phyloP scores from a whole-genome alignment of 2,329 filamentous ascomycete species.

The Penicillium sp. region DNA sequence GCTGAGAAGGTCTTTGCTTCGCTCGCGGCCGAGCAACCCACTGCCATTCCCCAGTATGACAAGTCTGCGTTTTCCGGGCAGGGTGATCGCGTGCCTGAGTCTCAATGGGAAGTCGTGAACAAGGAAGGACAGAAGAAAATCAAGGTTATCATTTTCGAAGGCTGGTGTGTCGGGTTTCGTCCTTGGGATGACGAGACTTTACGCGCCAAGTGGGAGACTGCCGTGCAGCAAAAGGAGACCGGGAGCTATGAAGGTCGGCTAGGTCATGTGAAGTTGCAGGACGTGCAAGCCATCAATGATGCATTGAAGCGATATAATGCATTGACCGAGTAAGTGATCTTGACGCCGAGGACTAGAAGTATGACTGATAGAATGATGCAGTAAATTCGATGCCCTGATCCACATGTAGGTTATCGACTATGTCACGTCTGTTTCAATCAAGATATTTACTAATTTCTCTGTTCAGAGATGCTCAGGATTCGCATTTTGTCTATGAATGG shows the following conservation, averaged over 20 bases:
- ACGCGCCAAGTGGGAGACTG: slow-evolving; percentile 54
- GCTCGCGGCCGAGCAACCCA: slow-evolving; percentile 51
- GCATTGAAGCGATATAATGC: slow-evolving; percentile 58
- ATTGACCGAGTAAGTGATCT: slow-evolving; percentile 51
- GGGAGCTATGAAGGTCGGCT: slow-evolving; percentile 52
- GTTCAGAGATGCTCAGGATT: slow-evolving; percentile 64
- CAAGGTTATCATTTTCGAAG: slow-evolving; percentile 76
- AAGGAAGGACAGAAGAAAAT: slow-evolving; percentile 36
- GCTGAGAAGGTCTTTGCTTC: slow-evolving; percentile 63
- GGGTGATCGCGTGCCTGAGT: slow-evolving; percentile 68
- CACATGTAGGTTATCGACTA: slow-evolving; percentile 55
- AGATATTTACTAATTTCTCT: not conserved
- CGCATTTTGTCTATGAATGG: slow-evolving; percentile 79
- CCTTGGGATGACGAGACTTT: slow-evolving; percentile 57
- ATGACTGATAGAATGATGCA: slow-evolving; percentile 25
- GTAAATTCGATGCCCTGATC: slow-evolving; percentile 61
- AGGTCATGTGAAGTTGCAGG: slow-evolving; percentile 54
- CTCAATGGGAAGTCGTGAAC: slow-evolving; percentile 60
- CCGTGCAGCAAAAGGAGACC: slow-evolving; percentile 48
- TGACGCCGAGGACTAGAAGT: not conserved
- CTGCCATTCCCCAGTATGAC: slow-evolving; percentile 74
- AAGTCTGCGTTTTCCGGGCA: slow-evolving; percentile 74
- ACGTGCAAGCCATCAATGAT: slow-evolving; percentile 60
- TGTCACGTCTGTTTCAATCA: not conserved
- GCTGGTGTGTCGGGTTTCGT: slow-evolving; percentile 87